A percentile compares a stretch with the other conserved stretches of the same genome.
Conservation (phyloP, 805 yeast species). For the Kazachstania bromeliacearum region DNA sequence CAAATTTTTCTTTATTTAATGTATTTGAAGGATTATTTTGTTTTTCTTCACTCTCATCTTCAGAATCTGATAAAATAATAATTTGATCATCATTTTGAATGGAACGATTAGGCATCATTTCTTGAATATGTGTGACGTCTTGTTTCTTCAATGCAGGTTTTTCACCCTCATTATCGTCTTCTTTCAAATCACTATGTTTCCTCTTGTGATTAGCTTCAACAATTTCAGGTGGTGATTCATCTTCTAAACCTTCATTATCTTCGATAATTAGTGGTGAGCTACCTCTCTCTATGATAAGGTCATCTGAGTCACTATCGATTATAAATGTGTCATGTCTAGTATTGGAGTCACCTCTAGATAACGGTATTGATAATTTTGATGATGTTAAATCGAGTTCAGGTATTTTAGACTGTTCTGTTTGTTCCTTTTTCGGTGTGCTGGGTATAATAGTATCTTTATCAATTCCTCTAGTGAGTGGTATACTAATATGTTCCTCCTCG, state of each 20-base stretch:
- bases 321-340: conserved; percentile 1
- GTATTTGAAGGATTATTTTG: background rate
- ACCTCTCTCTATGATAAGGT: background rate
- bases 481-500: too few relatives aligned
- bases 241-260: too few relatives aligned
- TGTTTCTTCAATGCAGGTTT: background rate
- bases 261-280: background rate
- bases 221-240: background rate
- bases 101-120: background rate
- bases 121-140: background rate
- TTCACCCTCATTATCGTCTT: background rate
- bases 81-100: conserved; percentile 12
- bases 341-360: background rate
- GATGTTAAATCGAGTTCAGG: too few relatives aligned
- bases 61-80: conserved; percentile 27
- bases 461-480: too few relatives aligned
- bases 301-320: conserved; percentile 5
- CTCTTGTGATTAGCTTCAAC: conserved; percentile 1
- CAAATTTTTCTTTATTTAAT: conserved; percentile 3
- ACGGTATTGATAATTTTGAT: background rate
- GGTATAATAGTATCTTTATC: too few relatives aligned
- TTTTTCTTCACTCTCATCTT: conserved; percentile 4
- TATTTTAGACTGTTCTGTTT: too few relatives aligned
- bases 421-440: too few relatives aligned
- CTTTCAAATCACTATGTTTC: conserved; percentile 1